These are phyloP conservation scores for Aspergillus homomorphus DNA, from an alignment of 495 filamentous ascomycete genomes.

Conservation along the genomic window DNA sequence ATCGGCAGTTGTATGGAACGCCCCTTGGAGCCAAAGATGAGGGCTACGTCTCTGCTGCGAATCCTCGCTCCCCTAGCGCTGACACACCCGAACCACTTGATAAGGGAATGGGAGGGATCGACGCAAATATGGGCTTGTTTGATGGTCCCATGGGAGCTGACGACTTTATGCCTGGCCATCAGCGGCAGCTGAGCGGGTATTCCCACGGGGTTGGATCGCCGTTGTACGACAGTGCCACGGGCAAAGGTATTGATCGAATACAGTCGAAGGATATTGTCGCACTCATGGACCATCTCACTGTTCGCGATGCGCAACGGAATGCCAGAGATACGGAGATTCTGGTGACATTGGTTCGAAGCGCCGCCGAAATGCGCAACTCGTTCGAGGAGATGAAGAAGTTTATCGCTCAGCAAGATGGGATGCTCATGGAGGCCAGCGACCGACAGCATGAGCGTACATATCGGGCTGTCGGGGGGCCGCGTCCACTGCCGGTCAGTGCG, in stretches of 20 bases:
- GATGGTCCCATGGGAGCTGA: conserved; percentile 61
- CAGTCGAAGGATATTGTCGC: conserved; percentile 97
- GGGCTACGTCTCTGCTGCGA: conserved; percentile 85
- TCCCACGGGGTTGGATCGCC: conserved; percentile 77
- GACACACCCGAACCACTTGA: conserved; percentile 58
- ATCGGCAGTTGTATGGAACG: conserved; percentile 38
- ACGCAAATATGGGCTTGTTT: conserved; percentile 52
- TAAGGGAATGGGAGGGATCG: conserved; percentile 57
- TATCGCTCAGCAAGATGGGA: conserved; percentile 78
- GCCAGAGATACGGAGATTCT: conserved; percentile 96
- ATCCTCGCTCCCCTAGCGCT: conserved; percentile 56
- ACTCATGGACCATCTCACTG: conserved; percentile 97
- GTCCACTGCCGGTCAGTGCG: conserved; percentile 66
- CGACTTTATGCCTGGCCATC: conserved; percentile 58
- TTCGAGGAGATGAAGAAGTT: conserved; percentile 96
- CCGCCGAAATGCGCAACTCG: conserved; percentile 94
- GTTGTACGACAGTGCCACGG: conserved; percentile 86
- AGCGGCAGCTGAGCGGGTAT: conserved; percentile 77
- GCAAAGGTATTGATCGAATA: conserved; percentile 84
- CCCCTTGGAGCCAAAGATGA: conserved; percentile 65
- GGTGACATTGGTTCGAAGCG: conserved; percentile 87
- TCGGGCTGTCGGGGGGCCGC: conserved; percentile 79
- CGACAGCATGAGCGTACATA: conserved; percentile 83
- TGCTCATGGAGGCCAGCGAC: conserved; percentile 78
- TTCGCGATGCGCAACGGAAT: conserved; percentile 94